Evolutionary conservation across 73 alveolate species (phyloP).

Genomic region (Paramecium pentaurelia): DNA sequence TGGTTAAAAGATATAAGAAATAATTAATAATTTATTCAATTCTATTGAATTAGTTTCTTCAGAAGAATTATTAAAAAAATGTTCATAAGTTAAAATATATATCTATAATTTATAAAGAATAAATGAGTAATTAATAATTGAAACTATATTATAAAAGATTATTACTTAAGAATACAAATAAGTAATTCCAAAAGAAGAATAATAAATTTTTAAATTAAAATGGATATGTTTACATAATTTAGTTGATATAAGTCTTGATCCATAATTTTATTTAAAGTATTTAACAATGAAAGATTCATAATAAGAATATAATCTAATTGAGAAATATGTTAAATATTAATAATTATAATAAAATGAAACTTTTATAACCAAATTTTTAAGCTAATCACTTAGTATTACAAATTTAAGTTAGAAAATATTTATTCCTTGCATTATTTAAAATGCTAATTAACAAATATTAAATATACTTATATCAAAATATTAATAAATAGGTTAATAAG

Average conservation of each 20-base stretch:
- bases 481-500: not conserved
- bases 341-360: not conserved
- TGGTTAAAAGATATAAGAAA: not conserved
- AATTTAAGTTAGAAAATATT: not conserved
- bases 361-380: not conserved
- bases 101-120: not conserved
- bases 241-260: not conserved
- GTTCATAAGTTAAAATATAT: not conserved
- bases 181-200: not conserved
- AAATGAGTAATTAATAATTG: not conserved
- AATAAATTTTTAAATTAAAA: not conserved
- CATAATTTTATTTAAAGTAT: not conserved
- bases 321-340: not conserved
- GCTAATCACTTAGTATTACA: not conserved
- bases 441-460: not conserved
- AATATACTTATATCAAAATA: not conserved
- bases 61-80: not conserved
- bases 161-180: not conserved
- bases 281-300: not conserved
- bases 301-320: not conserved
- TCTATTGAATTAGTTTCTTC: not conserved
- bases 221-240: slow-evolving; percentile 13
- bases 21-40: not conserved
- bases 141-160: not conserved
- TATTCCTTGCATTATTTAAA: not conserved